A percentile compares a stretch with the other conserved stretches of the same genome.
These are phyloP conservation scores for Aspergillus latus DNA, from an alignment of 2,329 filamentous ascomycete species.

Conservation along the genomic window DNA sequence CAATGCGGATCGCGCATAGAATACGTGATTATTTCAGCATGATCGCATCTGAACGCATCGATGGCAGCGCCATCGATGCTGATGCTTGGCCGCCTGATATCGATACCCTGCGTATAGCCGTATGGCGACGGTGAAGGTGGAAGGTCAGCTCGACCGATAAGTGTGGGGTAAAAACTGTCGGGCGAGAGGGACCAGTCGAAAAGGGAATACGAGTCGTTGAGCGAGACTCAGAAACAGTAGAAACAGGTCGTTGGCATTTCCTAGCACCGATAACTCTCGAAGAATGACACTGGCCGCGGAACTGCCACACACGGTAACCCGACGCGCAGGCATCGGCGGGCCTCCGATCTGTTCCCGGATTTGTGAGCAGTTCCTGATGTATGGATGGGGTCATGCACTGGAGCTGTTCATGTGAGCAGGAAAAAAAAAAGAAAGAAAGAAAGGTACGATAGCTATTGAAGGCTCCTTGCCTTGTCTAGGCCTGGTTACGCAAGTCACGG, in stretches of 20 bases:
- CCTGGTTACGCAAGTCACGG: constrained; percentile 4
- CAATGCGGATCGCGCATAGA: no score
- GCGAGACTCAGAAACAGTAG: no score
- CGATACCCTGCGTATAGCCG: no score
- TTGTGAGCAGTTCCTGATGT: constrained; percentile 13
- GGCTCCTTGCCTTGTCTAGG: not conserved
- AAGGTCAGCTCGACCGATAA: not conserved
- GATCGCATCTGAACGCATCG: no score
- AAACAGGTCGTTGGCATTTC: not conserved
- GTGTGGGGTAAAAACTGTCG: not conserved
- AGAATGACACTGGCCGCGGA: constrained; percentile 19
- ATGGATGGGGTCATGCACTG: constrained; percentile 19
- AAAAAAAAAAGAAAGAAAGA: constrained; percentile 22
- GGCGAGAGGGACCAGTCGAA: not conserved
- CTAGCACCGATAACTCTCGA: not conserved
- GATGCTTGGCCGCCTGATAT: no score
- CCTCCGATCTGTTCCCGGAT: constrained; percentile 15
- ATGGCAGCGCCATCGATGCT: no score
- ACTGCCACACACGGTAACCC: constrained; percentile 35
- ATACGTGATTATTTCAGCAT: no score
- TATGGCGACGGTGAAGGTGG: no score
- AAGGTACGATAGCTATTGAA: not conserved
- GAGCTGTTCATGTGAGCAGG: constrained; percentile 34
- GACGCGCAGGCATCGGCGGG: constrained; percentile 19
- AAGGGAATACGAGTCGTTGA: not conserved